Conservation (phyloP, 1,284 basidiomycete genomes). For the Wallemia mellicola region DNA sequence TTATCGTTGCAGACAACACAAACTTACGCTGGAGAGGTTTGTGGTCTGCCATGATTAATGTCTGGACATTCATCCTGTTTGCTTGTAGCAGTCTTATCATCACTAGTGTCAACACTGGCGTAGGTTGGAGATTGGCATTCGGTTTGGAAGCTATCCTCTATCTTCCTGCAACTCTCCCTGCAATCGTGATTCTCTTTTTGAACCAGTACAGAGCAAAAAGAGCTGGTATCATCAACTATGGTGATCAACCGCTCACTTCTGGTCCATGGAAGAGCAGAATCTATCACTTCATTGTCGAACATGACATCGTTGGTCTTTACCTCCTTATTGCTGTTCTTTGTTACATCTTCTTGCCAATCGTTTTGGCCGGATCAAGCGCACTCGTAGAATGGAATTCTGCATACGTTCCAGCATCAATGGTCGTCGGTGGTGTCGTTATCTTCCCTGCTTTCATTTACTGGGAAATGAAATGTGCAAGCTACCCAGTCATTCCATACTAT, state of each 20-base stretch:
- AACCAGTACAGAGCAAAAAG: conserved; percentile 31
- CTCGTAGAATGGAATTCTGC: neutral
- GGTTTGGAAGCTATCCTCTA: neutral
- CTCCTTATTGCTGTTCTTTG: neutral
- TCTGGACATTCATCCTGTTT: neutral
- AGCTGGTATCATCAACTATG: conserved; percentile 18
- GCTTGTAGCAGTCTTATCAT: neutral
- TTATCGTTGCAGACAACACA: neutral
- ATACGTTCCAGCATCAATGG: conserved; percentile 11
- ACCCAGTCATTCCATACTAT: conserved; percentile 19
- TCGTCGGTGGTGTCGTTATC: conserved; percentile 16
- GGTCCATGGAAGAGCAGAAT: conserved; percentile 28
- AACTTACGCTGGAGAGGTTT: neutral
- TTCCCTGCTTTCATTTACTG: conserved; percentile 18
- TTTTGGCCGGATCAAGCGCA: neutral
- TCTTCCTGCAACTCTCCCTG: neutral
- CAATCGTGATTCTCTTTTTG: conserved; percentile 25
- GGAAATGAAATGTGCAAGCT: conserved; percentile 17
- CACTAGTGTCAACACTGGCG: neutral
- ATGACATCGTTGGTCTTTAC: conserved; percentile 11
- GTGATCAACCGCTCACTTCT: conserved; percentile 29
- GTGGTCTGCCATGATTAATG: neutral
- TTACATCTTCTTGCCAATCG: neutral
- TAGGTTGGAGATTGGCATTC: neutral
- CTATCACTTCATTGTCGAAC: neutral